Evolutionary conservation across 441 rosid genomes (phyloP).

Genomic region (Croton laevigatus): DNA sequence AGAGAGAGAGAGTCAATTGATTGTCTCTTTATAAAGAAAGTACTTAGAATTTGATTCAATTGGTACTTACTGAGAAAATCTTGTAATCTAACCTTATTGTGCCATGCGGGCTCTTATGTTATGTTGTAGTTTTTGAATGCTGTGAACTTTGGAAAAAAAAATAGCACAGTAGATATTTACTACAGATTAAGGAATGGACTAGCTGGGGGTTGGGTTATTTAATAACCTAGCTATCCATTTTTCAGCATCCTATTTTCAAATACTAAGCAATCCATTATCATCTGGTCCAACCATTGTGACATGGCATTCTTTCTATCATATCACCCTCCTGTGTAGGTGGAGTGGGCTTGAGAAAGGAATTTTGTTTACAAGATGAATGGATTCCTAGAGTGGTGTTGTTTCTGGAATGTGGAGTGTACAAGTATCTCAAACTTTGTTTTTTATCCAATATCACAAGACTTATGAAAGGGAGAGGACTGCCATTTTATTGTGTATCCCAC

Average conservation of each 20-base stretch:
- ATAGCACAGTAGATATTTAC: background rate
- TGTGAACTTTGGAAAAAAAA: background rate
- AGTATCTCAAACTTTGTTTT: background rate
- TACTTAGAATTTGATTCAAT: conserved; percentile 8
- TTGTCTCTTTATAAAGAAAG: background rate
- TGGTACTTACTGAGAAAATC: background rate
- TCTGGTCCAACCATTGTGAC: background rate
- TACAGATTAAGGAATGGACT: background rate
- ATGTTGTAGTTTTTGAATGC: background rate
- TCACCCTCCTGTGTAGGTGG: background rate
- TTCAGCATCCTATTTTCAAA: background rate
- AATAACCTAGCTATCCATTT: background rate
- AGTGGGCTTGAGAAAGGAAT: background rate
- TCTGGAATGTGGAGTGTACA: background rate
- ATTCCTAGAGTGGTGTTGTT: background rate
- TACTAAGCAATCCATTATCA: background rate
- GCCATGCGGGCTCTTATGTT: background rate
- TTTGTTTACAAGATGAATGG: background rate
- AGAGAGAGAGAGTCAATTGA: background rate
- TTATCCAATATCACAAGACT: too few species aligned
- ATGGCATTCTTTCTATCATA: background rate
- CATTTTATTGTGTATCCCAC: too few species aligned
- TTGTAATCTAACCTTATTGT: background rate
- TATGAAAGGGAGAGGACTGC: too few species aligned
- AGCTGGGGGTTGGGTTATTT: background rate